phyloP scores from a whole-genome alignment of 2,329 filamentous ascomycete species.

The Colletotrichum coccodes region DNA sequence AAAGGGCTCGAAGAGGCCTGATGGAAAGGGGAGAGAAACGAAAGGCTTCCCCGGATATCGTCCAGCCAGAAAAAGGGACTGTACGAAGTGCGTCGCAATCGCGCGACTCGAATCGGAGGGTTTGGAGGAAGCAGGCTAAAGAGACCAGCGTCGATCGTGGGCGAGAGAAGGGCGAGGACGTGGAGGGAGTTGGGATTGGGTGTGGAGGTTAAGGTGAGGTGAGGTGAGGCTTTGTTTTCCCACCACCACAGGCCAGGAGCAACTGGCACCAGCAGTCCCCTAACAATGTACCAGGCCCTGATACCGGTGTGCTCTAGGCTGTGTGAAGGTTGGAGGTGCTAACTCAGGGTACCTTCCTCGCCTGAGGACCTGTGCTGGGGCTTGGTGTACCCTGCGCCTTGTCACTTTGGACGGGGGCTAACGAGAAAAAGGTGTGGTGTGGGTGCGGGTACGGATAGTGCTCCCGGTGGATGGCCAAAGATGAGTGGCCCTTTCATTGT shows the following conservation, averaged over 20 bases:
- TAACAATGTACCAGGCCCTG: not conserved
- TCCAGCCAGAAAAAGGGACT: conserved; percentile 22
- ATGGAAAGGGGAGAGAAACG: conserved; percentile 23
- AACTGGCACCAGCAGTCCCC: conserved; percentile 16
- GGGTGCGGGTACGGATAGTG: conserved; percentile 32
- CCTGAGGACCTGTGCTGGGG: conserved; percentile 5
- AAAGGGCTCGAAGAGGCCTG: conserved; percentile 18
- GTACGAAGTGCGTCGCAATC: conserved; percentile 49
- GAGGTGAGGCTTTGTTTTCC: conserved; percentile 55
- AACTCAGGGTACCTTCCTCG: conserved; percentile 7
- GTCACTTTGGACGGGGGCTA: conserved; percentile 42
- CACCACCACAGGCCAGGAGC: conserved; percentile 10
- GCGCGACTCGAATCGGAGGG: conserved; percentile 47
- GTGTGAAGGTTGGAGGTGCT: not conserved
- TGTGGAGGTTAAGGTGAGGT: conserved; percentile 41
- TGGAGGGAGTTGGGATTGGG: conserved; percentile 39
- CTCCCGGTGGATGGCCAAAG: conserved; percentile 28
- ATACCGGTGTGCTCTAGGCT: not conserved
- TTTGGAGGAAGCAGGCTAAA: conserved; percentile 35
- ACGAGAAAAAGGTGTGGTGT: conserved; percentile 41
- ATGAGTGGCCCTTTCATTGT: conserved; percentile 27
- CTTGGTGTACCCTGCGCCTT: conserved; percentile 40
- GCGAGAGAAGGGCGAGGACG: conserved; percentile 41
- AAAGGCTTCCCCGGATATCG: conserved; percentile 27
- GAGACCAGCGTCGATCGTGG: conserved; percentile 37